Percentiles rank a stretch among this genome's conserved stretches.
Evolutionary conservation across 495 filamentous ascomycete genomes (phyloP).

Genomic region (Talaromyces trachyspermus): DNA sequence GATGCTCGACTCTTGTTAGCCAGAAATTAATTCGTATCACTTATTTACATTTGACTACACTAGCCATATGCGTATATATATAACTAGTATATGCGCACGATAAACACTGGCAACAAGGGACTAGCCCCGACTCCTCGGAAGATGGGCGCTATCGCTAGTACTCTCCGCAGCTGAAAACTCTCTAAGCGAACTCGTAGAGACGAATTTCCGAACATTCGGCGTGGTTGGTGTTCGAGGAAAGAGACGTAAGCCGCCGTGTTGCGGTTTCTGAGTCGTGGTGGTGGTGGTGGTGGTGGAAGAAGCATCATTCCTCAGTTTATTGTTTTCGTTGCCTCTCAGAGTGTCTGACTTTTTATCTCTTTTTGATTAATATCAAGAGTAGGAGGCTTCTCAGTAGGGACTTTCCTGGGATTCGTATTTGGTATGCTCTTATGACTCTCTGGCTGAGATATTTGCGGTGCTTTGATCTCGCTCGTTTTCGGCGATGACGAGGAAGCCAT

Average conservation of each 20-base stretch:
- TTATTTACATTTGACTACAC: too few species aligned
- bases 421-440: neutral
- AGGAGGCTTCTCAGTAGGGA: neutral
- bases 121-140: neutral
- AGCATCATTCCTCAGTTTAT: neutral
- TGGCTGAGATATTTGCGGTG: neutral
- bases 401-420: neutral
- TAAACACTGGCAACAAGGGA: neutral
- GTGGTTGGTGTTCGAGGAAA: conserved; percentile 4
- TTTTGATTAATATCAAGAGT: neutral
- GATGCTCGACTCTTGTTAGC: too few species aligned
- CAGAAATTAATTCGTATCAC: too few species aligned
- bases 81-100: neutral
- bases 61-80: too few species aligned
- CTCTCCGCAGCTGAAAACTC: neutral
- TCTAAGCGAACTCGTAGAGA: neutral
- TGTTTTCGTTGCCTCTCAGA: neutral
- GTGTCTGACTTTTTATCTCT: neutral
- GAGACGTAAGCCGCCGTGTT: neutral
- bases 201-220: neutral
- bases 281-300: neutral
- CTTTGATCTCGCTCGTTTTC: neutral
- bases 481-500: neutral
- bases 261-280: neutral
- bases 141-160: neutral